Percentiles rank a stretch among this genome's conserved stretches.
Evolutionary conservation across 2,329 filamentous ascomycete genomes (phyloP).

Genomic region (Verticillium tricorpus): DNA sequence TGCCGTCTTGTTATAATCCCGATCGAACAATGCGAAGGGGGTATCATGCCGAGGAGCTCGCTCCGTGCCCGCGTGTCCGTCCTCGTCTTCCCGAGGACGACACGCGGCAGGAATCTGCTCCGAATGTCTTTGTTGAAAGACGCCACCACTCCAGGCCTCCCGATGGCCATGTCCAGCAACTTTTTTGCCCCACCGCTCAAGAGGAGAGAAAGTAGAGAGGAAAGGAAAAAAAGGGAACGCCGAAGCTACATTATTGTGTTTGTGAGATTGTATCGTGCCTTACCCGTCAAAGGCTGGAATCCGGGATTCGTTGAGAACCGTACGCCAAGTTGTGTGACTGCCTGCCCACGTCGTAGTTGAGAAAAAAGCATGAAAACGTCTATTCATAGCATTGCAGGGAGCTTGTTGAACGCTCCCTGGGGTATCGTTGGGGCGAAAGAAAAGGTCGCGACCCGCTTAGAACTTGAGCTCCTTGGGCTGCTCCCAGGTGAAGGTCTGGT

Average conservation of each 20-base stretch:
- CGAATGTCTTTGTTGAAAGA: slow-evolving; percentile 44
- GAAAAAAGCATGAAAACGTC: slow-evolving; percentile 14
- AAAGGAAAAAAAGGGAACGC: slow-evolving; percentile 3
- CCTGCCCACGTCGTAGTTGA: slow-evolving; percentile 13
- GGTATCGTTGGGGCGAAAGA: slow-evolving; percentile 1
- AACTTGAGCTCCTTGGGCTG: slow-evolving; percentile 92
- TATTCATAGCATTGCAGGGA: slow-evolving; percentile 16
- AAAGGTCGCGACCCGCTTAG: slow-evolving; percentile 47
- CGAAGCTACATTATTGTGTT: slow-evolving; percentile 7
- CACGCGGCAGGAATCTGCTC: slow-evolving; percentile 6
- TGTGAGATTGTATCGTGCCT: slow-evolving; percentile 8
- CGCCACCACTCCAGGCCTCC: slow-evolving; percentile 26
- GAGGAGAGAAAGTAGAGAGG: slow-evolving; percentile 7
- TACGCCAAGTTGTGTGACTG: slow-evolving; percentile 12
- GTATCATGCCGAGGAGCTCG: slow-evolving; percentile 28
- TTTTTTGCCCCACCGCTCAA: slow-evolving; percentile 7
- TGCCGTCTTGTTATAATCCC: slow-evolving; percentile 13
- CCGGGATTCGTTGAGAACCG: slow-evolving; percentile 17
- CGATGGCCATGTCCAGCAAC: slow-evolving; percentile 5
- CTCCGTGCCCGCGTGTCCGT: not conserved
- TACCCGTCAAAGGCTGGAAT: slow-evolving; percentile 13
- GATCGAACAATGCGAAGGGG: slow-evolving; percentile 19
- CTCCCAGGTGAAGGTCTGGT: slow-evolving; percentile 98
- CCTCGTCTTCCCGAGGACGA: slow-evolving; percentile 6
- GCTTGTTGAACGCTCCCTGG: slow-evolving; percentile 16